Conservation (phyloP, 2,329 filamentous ascomycete species). For the Arthrobotrys pseudoclavata region DNA sequence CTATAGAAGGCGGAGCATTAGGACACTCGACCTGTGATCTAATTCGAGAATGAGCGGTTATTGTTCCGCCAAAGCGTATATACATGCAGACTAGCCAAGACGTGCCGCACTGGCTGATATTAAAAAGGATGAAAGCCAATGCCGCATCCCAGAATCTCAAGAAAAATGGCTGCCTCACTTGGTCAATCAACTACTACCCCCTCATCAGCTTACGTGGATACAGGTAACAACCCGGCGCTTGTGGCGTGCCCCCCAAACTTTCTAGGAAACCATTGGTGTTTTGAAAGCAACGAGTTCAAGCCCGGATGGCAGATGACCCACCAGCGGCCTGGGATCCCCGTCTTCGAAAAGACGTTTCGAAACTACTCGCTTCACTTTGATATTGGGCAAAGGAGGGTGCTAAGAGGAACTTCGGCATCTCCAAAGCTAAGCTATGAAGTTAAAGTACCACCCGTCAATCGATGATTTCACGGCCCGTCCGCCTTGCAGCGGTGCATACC, state of each 20-base stretch:
- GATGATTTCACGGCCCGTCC: conserved; percentile 12
- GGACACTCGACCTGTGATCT: background rate
- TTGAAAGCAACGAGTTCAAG: conserved; percentile 34
- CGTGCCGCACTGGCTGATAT: conserved; percentile 21
- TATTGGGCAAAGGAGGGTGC: conserved; percentile 45
- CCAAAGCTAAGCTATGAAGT: conserved; percentile 1
- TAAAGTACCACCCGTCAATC: conserved; percentile 29
- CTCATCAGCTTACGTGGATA: conserved; percentile 19
- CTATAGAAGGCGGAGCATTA: conserved; percentile 15
- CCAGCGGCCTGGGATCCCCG: conserved; percentile 36
- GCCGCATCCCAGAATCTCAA: conserved; percentile 24
- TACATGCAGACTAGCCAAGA: conserved; percentile 14
- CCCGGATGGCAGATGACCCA: conserved; percentile 26
- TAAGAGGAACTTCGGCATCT: conserved; percentile 5
- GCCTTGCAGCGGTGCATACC: conserved; percentile 10
- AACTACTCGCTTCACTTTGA: conserved; percentile 21
- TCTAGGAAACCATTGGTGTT: conserved; percentile 51
- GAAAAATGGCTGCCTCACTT: conserved; percentile 24
- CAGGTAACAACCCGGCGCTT: conserved; percentile 51
- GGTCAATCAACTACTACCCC: conserved; percentile 12
- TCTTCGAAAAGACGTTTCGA: conserved; percentile 55
- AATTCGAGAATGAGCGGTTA: background rate
- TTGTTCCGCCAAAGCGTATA: conserved; percentile 1
- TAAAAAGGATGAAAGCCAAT: conserved; percentile 31
- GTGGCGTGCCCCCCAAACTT: conserved; percentile 53